Percentiles rank a stretch among this genome's conserved stretches.
phyloP scores from a whole-genome alignment of 441 rosid species.

The Rhodomyrtus psidioides region DNA sequence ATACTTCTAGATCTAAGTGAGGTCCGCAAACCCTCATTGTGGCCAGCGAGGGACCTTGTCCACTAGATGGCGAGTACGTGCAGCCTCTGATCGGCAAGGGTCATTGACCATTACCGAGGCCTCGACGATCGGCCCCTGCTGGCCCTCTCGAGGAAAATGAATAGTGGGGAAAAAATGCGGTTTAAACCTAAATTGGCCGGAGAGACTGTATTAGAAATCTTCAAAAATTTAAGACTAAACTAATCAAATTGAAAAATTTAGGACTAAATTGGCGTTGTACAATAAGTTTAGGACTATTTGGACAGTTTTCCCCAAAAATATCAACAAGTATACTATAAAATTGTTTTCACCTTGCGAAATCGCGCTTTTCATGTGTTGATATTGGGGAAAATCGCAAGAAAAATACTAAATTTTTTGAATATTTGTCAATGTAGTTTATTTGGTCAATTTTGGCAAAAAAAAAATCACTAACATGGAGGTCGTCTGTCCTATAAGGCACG shows the following conservation, averaged over 20 bases:
- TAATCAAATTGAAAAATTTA: neutral
- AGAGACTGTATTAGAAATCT: neutral
- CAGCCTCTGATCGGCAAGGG: rapidly evolving
- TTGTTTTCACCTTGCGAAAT: neutral
- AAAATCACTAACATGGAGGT: too few relatives aligned
- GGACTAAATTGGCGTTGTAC: neutral
- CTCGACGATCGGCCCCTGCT: too few relatives aligned
- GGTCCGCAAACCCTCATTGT: neutral
- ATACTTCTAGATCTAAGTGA: neutral
- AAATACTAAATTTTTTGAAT: too few relatives aligned
- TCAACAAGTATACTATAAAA: neutral
- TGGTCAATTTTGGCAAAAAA: too few relatives aligned
- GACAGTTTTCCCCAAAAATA: neutral
- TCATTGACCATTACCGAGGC: neutral
- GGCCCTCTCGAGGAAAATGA: neutral
- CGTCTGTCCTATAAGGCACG: too few relatives aligned
- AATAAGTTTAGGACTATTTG: neutral
- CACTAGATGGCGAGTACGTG: rapidly evolving
- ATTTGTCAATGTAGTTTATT: too few relatives aligned
- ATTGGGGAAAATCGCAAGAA: too few relatives aligned
- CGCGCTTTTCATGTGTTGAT: neutral
- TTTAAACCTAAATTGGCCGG: neutral
- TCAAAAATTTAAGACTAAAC: neutral
- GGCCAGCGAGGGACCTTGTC: neutral
- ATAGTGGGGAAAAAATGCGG: neutral